Conservation (phyloP, 805 yeast genomes). For the Cephaloascus albidus region DNA sequence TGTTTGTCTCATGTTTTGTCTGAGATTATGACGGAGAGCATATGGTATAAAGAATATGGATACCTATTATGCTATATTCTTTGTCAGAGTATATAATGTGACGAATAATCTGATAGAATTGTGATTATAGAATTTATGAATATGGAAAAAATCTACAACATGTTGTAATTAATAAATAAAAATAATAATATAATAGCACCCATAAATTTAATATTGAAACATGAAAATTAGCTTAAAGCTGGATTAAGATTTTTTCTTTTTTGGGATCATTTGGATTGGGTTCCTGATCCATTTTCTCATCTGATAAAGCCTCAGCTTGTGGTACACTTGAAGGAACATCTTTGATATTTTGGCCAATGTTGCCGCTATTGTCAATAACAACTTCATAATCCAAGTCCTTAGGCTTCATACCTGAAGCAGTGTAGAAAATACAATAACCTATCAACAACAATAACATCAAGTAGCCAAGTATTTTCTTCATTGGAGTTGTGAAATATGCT, state of each 20-base stretch:
- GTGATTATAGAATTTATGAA: no score
- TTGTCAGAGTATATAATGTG: no score
- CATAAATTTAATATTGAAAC: no score
- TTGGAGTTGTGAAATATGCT: slow-evolving; percentile 1
- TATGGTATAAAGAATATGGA: no score
- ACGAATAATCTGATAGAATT: no score
- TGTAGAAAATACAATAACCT: neutral
- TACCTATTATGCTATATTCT: no score
- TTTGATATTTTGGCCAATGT: neutral
- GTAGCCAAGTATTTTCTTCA: slow-evolving; percentile 1
- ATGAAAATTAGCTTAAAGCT: neutral
- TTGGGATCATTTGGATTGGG: neutral
- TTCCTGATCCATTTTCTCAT: neutral
- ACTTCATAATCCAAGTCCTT: neutral
- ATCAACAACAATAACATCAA: neutral
- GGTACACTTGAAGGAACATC: neutral
- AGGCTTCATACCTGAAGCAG: neutral
- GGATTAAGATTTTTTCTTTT: neutral
- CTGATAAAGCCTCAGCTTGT: neutral
- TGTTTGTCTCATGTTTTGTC: no score
- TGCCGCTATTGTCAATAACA: neutral
- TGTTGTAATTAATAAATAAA: no score
- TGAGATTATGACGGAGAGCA: no score
- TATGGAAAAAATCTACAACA: no score
- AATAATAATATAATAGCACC: no score